phyloP scores from a whole-genome alignment of 768 basidiomycete genomes.

The Boletus tylopilopsis region DNA sequence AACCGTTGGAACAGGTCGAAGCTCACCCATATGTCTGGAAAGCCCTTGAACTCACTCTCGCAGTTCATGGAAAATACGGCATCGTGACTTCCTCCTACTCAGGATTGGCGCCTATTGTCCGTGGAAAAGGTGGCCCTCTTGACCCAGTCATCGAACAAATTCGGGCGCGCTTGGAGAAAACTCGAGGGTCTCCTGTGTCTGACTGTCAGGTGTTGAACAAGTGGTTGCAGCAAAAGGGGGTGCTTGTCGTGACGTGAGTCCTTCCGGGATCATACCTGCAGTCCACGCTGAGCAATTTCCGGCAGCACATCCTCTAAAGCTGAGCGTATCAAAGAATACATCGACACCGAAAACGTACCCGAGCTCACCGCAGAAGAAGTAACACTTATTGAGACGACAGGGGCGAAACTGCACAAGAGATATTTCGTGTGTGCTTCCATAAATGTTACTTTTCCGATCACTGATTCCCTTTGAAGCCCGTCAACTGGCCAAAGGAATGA shows the following conservation, averaged over 20 bases:
- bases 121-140: constrained; percentile 36
- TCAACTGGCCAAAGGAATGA: constrained; percentile 21
- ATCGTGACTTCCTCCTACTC: constrained; percentile 41
- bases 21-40: constrained; percentile 51
- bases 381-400: constrained; percentile 23
- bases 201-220: constrained; percentile 28
- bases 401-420: constrained; percentile 22
- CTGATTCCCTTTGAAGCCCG: constrained; percentile 9
- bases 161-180: constrained; percentile 26
- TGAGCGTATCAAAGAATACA: constrained; percentile 32
- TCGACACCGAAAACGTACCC: constrained; percentile 28
- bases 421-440: constrained; percentile 21
- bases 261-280: background rate
- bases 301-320: constrained; percentile 33
- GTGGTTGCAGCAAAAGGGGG: constrained; percentile 28
- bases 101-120: constrained; percentile 39
- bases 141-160: constrained; percentile 36
- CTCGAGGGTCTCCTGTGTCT: constrained; percentile 26
- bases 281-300: background rate
- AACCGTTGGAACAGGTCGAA: constrained; percentile 40
- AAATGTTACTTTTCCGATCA: background rate
- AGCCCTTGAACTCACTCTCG: constrained; percentile 35
- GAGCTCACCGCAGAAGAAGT: constrained; percentile 27
- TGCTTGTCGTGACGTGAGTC: constrained; percentile 32
- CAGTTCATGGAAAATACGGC: constrained; percentile 32